Base-by-base conservation (phyloP, 2,329 filamentous ascomycete species). In the Pestalotiopsis sp. region DNA sequence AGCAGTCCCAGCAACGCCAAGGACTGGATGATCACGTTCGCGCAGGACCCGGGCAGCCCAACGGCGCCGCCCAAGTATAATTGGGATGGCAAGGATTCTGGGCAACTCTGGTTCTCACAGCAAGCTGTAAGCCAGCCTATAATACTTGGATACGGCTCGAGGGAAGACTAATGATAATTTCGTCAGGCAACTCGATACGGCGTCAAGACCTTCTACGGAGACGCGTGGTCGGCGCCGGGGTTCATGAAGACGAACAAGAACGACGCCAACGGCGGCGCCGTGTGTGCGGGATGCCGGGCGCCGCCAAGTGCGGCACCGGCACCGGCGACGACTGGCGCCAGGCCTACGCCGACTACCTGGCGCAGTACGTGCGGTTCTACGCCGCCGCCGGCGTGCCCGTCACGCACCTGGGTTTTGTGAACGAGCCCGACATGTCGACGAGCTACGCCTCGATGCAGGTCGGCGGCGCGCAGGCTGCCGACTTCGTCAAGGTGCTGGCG, bases 401-500 rank as follows among this genome's bases (percentile, higher is more conserved):
- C 67, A 68, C 59, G 23, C 72, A 74, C 64, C 64, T 77, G 3
- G 75, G 75, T 11, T 76, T 73, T 45, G 66, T 76, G 45, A 77
- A 77, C 61, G 75, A 77, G 61, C 75, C 75, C 7, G 73, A 76
- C 45, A 20, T 67, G 41, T 79, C 73, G 31, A 69, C 67, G 56
- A 71, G 57, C 36, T 84, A 85, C 70, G 84, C 84, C 12, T 81
- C 79, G 5, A 87, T 87, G 85, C 77, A 78, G 39, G 83, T 81
- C 9, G 76, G 80, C 39, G 82, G 82, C 66, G 80, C 77, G 17
- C 79, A 87, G 77, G 85, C 85, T 3, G 84, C 82, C 60, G 82
- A 84, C 56, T 87, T 88, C 75, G 84, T 88, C 76, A 75, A 78
- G 68, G 78, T 84, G n/a, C 79, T 88, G 58, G 78, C 80, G 64